A percentile compares a stretch with the other conserved stretches of the same genome.
Conservation (phyloP, 202 grass and related monocot species). For the Setaria viridis region DNA sequence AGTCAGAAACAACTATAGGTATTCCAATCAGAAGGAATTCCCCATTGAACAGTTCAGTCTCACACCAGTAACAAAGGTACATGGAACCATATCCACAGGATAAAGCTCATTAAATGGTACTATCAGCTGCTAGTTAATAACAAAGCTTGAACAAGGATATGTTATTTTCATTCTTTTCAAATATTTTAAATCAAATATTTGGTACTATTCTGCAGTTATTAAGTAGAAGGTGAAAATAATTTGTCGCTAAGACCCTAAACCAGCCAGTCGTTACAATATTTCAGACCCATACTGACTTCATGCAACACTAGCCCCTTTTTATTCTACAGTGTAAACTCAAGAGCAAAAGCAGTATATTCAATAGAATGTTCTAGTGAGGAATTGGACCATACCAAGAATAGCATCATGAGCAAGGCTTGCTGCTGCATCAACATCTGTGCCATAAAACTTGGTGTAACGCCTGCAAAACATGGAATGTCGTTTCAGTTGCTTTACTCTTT, state of each 20-base stretch:
- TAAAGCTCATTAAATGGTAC: not conserved
- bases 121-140: constrained; percentile 13
- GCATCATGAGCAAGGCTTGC: constrained; percentile 84
- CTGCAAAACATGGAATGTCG: constrained; percentile 49
- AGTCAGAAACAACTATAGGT: constrained; percentile 13
- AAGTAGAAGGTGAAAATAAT: not conserved
- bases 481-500: constrained; percentile 30
- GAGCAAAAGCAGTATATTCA: constrained; percentile 15
- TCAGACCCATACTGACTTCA: constrained; percentile 18
- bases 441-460: constrained; percentile 97
- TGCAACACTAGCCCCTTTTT: not conserved
- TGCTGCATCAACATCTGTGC: constrained; percentile 77
- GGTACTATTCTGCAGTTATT: not conserved
- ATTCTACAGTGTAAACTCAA: not conserved
- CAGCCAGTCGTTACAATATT: not conserved
- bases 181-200: constrained; percentile 11
- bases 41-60: not conserved
- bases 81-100: not conserved
- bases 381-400: constrained; percentile 66
- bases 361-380: not conserved
- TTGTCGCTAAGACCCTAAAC: not conserved
- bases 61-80: not conserved
- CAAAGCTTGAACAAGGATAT: constrained; percentile 12
- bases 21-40: not conserved
- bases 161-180: constrained; percentile 6